Evolutionary conservation across 2,329 filamentous ascomycete species (phyloP), one percentile per base, ranked within the genome.

Genomic region (Zymoseptoria ardabiliae): DNA sequence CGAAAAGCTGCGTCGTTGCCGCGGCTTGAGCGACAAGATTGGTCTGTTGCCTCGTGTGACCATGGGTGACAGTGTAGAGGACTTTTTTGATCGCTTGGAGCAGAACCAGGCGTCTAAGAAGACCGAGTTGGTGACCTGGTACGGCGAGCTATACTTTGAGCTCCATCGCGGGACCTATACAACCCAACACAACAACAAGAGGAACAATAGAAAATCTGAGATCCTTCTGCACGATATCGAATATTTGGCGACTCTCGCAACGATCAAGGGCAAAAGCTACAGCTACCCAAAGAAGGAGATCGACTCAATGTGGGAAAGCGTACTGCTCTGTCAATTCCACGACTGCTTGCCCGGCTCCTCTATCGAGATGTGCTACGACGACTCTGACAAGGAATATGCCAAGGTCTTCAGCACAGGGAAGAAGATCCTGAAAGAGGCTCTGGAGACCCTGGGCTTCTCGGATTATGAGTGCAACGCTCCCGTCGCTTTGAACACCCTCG

Each of bases 351-450:
- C 94, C 0, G 94, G 94, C 58, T 97, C 91, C 71, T 90, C 86
- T 35, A 97, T 99, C 68, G 92, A 95, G 74, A 97, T 97, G 91
- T 96, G 91, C 74, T 97, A 97, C 69, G 90, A 96, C 72, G 94
- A 99, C 72, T 96, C 92, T 2, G 89, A 96, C 71, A 83, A 91
- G 73, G 81, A 96, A 6, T 99, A 99, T 71, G 88, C 84, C 2
- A 80, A 90, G 66, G 84, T 96, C 2, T 96, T 96, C 71, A 78
- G 86, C 65, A 91, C 84, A 1, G 93, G 90, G 5, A 78, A 89
- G 64, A 85, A 82, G 63, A 77, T 95, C 3, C 79, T 94, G 49
- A 80, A 87, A 51, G 85, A 90, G 19, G 82, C 92, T 4, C 81
- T 89, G 60, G 74, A 81, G 17, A 81, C 84, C 7, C 80, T 97